Conservation (phyloP, 805 yeast species). For the Cyberlindnera amylophila region DNA sequence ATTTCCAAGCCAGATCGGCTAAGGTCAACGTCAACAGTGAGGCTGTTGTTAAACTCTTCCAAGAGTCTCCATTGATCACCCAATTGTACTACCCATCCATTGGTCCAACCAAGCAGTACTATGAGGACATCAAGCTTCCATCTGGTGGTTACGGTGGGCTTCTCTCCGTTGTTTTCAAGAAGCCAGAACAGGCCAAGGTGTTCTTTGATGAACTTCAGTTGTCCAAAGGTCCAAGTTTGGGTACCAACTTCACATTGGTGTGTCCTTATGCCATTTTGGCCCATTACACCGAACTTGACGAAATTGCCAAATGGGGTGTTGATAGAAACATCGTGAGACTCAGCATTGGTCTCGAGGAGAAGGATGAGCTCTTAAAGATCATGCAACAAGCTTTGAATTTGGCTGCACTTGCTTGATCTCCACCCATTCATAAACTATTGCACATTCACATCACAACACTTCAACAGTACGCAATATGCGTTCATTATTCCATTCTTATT, state of each 20-base stretch:
- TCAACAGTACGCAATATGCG: conserved; percentile 8
- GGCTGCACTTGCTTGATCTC: conserved; percentile 19
- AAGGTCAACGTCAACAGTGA: conserved; percentile 52
- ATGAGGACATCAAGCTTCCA: conserved; percentile 63
- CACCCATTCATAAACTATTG: not conserved
- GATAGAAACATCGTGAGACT: conserved; percentile 74
- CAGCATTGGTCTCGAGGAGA: conserved; percentile 82
- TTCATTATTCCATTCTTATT: not conserved
- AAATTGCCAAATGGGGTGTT: conserved; percentile 77
- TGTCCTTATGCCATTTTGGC: conserved; percentile 90
- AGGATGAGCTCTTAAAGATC: conserved; percentile 41
- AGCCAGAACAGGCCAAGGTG: conserved; percentile 58
- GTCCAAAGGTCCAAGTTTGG: conserved; percentile 88
- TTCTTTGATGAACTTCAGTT: conserved; percentile 68
- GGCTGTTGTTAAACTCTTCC: conserved; percentile 51
- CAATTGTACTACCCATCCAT: conserved; percentile 70
- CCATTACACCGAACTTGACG: conserved; percentile 78
- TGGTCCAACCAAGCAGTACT: conserved; percentile 50
- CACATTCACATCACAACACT: conserved; percentile 1
- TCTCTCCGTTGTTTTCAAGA: conserved; percentile 66
- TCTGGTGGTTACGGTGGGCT: conserved; percentile 89
- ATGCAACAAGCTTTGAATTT: conserved; percentile 21
- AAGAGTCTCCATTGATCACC: conserved; percentile 46
- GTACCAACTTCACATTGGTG: conserved; percentile 83
- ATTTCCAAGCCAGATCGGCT: conserved; percentile 61